phyloP scores from a whole-genome alignment of 257 asterid genomes.

The Anisodus tanguticus region DNA sequence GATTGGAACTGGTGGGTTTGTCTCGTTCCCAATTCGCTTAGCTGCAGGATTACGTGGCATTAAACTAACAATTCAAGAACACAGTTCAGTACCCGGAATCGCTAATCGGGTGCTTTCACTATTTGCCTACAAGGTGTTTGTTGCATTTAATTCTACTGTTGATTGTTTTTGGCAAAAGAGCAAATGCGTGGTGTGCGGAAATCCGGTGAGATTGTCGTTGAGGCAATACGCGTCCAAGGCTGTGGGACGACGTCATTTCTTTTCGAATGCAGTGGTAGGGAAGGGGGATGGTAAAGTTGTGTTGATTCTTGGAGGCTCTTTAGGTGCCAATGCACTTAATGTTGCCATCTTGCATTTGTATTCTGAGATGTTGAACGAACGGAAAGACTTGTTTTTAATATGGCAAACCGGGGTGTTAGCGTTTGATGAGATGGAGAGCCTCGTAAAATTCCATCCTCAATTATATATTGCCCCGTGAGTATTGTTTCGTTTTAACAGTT shows the following conservation, averaged over 20 bases:
- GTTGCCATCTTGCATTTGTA: slow-evolving; percentile 47
- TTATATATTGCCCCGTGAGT: slow-evolving; percentile 63
- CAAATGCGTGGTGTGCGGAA: slow-evolving; percentile 57
- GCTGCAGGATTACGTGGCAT: slow-evolving; percentile 57
- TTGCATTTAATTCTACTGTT: slow-evolving; percentile 55
- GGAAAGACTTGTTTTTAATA: slow-evolving; percentile 51
- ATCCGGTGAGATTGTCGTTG: slow-evolving; percentile 59
- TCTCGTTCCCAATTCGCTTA: slow-evolving; percentile 61
- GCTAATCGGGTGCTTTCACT: slow-evolving; percentile 55
- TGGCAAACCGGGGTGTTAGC: slow-evolving; percentile 64
- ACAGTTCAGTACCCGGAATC: slow-evolving; percentile 56
- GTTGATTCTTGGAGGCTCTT: slow-evolving; percentile 65
- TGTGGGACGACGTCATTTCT: slow-evolving; percentile 48
- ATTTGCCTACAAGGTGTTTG: slow-evolving; percentile 49
- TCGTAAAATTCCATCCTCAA: slow-evolving; percentile 55
- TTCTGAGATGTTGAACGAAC: slow-evolving; percentile 45
- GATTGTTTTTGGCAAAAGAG: slow-evolving; percentile 52
- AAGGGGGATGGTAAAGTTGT: slow-evolving; percentile 44
- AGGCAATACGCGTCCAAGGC: slow-evolving; percentile 37
- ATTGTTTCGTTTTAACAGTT: slow-evolving; percentile 8
- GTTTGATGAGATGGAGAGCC: slow-evolving; percentile 58
- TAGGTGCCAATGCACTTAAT: slow-evolving; percentile 57
- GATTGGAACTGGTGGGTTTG: slow-evolving; percentile 68
- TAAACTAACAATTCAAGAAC: slow-evolving; percentile 61
- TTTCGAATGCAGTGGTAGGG: slow-evolving; percentile 37